phyloP scores from a whole-genome alignment of 805 yeast species.

The Candida methanosorbosa region DNA sequence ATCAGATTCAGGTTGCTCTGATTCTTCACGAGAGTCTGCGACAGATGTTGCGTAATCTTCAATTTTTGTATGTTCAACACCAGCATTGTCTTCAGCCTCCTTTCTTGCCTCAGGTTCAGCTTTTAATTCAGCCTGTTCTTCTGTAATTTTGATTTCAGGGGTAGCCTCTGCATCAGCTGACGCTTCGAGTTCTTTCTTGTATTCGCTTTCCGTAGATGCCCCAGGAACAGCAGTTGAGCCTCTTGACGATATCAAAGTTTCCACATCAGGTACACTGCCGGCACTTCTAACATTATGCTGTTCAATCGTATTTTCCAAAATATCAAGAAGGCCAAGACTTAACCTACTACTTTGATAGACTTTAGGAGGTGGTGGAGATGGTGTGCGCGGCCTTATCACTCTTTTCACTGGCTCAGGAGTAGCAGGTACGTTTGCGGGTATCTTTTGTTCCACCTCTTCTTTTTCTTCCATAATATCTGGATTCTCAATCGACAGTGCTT shows the following conservation, averaged over 20 bases:
- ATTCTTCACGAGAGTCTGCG: neutral
- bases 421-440: neutral
- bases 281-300: neutral
- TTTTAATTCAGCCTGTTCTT: too few species aligned
- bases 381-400: neutral
- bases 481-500: too few species aligned
- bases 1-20: neutral
- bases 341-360: neutral
- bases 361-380: constrained; percentile 2
- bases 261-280: too few species aligned
- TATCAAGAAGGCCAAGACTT: neutral
- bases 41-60: constrained; percentile 3
- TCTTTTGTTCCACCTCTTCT: too few species aligned
- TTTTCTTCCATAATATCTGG: too few species aligned
- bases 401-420: too few species aligned
- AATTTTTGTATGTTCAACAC: constrained; percentile 10
- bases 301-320: neutral
- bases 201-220: too few species aligned
- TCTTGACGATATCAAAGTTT: too few species aligned
- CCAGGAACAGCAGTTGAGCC: too few species aligned
- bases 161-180: too few species aligned
- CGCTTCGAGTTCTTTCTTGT: too few species aligned
- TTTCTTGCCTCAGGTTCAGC: constrained; percentile 6
- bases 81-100: constrained; percentile 5
- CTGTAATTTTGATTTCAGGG: too few species aligned